Conservation (phyloP, 31 red algal genomes). For the Asparagopsis taxiformis region DNA sequence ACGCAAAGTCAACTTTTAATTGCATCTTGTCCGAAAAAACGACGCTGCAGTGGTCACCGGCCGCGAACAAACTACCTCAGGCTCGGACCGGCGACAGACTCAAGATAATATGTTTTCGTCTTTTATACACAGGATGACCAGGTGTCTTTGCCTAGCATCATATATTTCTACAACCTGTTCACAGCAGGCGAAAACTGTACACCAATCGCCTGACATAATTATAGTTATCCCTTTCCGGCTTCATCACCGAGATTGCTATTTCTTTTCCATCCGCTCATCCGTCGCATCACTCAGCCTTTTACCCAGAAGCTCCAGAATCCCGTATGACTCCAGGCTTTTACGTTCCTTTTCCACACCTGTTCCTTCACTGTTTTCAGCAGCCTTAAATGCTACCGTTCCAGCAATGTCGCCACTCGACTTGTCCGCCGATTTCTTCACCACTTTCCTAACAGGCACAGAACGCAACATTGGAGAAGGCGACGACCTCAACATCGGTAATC, state of each 20-base stretch:
- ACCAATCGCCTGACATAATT: slow-evolving; percentile 3
- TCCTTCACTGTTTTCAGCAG: not conserved
- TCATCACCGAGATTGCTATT: not conserved
- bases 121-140: slow-evolving; percentile 3
- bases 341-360: not conserved
- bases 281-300: slow-evolving; percentile 2
- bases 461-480: not conserved
- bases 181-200: not conserved
- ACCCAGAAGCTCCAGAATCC: slow-evolving; percentile 6
- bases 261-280: not conserved
- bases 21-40: no score
- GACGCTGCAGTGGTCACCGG: no score
- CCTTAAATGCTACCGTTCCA: not conserved
- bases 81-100: no score
- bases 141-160: not conserved
- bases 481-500: not conserved
- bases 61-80: no score
- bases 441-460: not conserved
- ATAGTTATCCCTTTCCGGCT: not conserved
- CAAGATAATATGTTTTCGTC: slow-evolving; percentile 1
- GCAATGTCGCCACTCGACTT: not conserved
- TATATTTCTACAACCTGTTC: slow-evolving; percentile 3
- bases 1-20: no score
- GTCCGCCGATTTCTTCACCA: not conserved
- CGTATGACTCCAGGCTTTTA: slow-evolving; percentile 11